Percentiles rank a stretch among this genome's conserved stretches.
Evolutionary conservation across 805 yeast genomes (phyloP).

Genomic region (Monosporozyma servazzii): DNA sequence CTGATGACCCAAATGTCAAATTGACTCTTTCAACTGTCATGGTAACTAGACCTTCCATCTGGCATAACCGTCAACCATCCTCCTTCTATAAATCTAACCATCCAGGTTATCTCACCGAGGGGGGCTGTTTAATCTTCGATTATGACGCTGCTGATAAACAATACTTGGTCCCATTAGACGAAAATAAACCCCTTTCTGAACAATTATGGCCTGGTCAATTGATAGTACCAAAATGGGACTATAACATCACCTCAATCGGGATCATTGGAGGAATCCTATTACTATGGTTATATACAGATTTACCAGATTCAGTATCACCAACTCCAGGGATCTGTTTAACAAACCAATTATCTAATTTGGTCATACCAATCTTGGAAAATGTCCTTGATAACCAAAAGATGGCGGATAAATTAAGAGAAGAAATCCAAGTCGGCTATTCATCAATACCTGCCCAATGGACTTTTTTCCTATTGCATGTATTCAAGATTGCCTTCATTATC

Average conservation of each 20-base stretch:
- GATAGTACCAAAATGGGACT: constrained; percentile 37
- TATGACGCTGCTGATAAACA: constrained; percentile 44
- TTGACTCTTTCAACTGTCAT: constrained; percentile 43
- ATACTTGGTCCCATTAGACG: constrained; percentile 38
- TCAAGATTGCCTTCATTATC: constrained; percentile 52
- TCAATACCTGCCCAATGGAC: constrained; percentile 45
- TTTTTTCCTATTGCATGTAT: constrained; percentile 63
- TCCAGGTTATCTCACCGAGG: constrained; percentile 68
- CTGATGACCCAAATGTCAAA: background rate
- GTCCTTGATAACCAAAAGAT: constrained; percentile 34
- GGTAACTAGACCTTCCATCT: constrained; percentile 70
- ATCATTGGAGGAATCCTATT: constrained; percentile 29
- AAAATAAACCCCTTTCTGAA: constrained; percentile 45
- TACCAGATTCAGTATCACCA: constrained; percentile 82
- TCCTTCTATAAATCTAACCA: constrained; percentile 55
- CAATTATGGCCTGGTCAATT: constrained; percentile 86
- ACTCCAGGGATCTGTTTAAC: constrained; percentile 87
- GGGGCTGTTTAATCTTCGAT: constrained; percentile 70
- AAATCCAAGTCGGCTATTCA: constrained; percentile 35
- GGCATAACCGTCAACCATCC: constrained; percentile 54
- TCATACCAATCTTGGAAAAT: constrained; percentile 24
- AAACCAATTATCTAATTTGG: constrained; percentile 38
- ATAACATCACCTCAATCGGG: constrained; percentile 10
- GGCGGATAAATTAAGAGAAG: constrained; percentile 42
- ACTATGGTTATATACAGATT: constrained; percentile 84